Base-by-base conservation (phyloP, 192 early-diverging fungal genomes). In the Glomus cerebriforme region DNA sequence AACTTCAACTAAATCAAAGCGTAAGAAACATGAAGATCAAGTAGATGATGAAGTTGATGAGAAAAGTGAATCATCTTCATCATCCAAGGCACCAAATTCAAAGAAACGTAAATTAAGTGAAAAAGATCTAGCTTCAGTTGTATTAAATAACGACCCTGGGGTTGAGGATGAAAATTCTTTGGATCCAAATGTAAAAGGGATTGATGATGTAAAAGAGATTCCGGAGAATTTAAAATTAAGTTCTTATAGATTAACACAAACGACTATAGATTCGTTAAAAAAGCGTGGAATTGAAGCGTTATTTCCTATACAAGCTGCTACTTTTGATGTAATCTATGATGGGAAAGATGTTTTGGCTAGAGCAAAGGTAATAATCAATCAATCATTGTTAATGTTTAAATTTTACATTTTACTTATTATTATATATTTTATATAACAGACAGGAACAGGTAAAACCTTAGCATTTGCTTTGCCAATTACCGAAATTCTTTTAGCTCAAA, bases 221-320 rank as follows among this genome's bases (percentile, higher is more conserved):
- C 84, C 88, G 68, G 90, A 90, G 43, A 84, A 89, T 67, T 76
- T 90, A 60, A 84, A 81, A 0, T 73, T 94, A 58, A 82, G 83
- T 81, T 87, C 85, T 64, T 94, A 92, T 81, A 85, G 88, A 31
- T 83, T 95, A 70, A 88, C 91, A 2, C 83, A 86, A 31, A 82
- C 89, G 22, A 96, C 95, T 27, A 77, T 95, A 64, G 84, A 85
- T 43, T 89, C 92, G 2, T 89, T 99, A 45, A 81, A 83, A n/a
- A 80, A 75, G 3, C 91, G 93, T 54, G 94, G 94, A 45, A 92
- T 98, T 73, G 89, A 89, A 27, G 85, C 91, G 7, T 88, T 99
- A 26, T 99, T 99, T 83, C 96, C 96, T 13, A 99, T 99, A 64
- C 97, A 99, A 84, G 95, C 96, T 35, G 94, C 93, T 73, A 95